Evolutionary conservation across 768 basidiomycete genomes (phyloP).

Genomic region (Trametopsis cervina): DNA sequence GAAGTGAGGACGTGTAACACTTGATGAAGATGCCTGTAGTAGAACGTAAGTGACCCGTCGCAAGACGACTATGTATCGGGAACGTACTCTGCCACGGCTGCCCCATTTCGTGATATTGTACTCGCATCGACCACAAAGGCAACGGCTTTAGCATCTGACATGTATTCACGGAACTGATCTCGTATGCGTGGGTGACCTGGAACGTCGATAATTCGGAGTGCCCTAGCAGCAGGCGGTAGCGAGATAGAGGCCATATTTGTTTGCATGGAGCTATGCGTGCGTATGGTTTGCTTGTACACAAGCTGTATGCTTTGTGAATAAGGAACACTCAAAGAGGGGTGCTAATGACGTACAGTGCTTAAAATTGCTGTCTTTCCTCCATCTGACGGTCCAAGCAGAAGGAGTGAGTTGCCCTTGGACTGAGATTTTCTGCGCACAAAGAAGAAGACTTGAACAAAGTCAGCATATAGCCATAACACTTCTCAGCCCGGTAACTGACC

Average conservation of each 20-base stretch:
- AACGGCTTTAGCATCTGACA: slow-evolving; percentile 55
- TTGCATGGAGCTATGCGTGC: slow-evolving; percentile 75
- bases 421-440: slow-evolving; percentile 36
- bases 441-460: slow-evolving; percentile 32
- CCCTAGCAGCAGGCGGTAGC: slow-evolving; percentile 35
- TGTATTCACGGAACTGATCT: slow-evolving; percentile 61
- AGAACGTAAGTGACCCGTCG: not conserved
- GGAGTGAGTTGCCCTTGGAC: slow-evolving; percentile 50
- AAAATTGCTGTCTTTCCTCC: slow-evolving; percentile 78
- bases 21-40: slow-evolving; percentile 60
- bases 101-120: slow-evolving; percentile 68
- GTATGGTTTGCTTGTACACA: slow-evolving; percentile 52
- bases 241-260: slow-evolving; percentile 48
- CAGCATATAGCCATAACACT: too few relatives aligned
- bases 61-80: not conserved
- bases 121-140: slow-evolving; percentile 79
- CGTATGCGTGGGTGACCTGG: slow-evolving; percentile 84
- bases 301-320: too few relatives aligned
- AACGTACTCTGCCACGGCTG: slow-evolving; percentile 75
- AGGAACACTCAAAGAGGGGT: slow-evolving; percentile 7
- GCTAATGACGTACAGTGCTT: slow-evolving; percentile 45
- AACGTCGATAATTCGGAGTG: slow-evolving; percentile 58
- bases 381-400: slow-evolving; percentile 72
- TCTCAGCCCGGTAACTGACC: slow-evolving; percentile 33
- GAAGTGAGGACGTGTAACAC: slow-evolving; percentile 65